Percentiles rank a stretch among this genome's conserved stretches.
These are phyloP conservation scores for Backusella morwellensis DNA, from an alignment of 192 early-diverging fungal species.

Conservation along the genomic window DNA sequence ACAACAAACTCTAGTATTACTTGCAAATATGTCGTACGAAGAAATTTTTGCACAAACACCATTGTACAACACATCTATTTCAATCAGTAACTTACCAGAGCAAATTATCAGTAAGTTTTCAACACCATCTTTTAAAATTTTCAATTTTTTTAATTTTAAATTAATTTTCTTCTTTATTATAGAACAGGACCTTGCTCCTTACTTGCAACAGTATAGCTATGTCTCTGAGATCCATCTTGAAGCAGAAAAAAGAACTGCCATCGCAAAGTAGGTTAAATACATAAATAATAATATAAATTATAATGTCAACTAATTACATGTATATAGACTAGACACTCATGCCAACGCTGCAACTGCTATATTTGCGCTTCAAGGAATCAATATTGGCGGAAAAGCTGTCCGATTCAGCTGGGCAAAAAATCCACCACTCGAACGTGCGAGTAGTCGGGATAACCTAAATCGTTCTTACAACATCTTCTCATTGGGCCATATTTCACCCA, in stretches of 20 bases:
- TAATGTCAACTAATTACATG: background rate
- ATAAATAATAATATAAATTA: background rate
- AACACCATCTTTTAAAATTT: background rate
- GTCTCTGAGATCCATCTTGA: slow-evolving; percentile 79
- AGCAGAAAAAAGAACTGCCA: slow-evolving; percentile 73
- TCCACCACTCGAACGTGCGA: background rate
- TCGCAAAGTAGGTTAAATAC: background rate
- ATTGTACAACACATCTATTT: slow-evolving; percentile 83
- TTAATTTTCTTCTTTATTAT: background rate
- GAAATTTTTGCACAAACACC: slow-evolving; percentile 71
- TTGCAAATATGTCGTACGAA: slow-evolving; percentile 57
- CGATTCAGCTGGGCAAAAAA: slow-evolving; percentile 27
- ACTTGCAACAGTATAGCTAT: slow-evolving; percentile 78
- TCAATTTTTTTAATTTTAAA: background rate
- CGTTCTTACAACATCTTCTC: slow-evolving; percentile 3
- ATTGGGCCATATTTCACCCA: slow-evolving; percentile 8
- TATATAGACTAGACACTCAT: slow-evolving; percentile 69
- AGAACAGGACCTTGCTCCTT: slow-evolving; percentile 63
- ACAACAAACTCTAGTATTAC: background rate
- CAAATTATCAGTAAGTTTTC: slow-evolving; percentile 43
- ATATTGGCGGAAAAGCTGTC: slow-evolving; percentile 67
- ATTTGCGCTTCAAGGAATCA: slow-evolving; percentile 69
- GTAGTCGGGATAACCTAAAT: background rate
- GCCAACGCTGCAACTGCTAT: slow-evolving; percentile 87
- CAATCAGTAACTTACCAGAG: slow-evolving; percentile 80